phyloP scores from a whole-genome alignment of 139 green algal genomes.

The Pseudopediastrum boryanum region DNA sequence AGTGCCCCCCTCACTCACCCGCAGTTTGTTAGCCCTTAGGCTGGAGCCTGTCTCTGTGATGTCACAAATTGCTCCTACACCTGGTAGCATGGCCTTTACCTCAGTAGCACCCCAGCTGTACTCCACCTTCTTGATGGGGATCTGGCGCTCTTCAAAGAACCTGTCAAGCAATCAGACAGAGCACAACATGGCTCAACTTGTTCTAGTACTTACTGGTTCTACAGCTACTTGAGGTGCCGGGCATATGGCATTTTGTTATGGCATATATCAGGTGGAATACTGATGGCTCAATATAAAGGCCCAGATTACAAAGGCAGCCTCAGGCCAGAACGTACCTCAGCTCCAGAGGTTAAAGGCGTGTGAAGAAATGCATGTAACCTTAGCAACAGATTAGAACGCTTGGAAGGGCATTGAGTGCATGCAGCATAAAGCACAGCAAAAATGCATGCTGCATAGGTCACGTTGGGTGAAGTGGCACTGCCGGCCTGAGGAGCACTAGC shows the following conservation, averaged over 20 bases:
- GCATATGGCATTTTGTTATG: neutral
- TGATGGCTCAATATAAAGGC: neutral
- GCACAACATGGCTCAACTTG: too few species aligned
- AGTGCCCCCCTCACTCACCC: neutral
- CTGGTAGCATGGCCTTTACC: constrained; percentile 49
- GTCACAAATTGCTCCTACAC: constrained; percentile 48
- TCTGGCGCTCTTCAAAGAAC: constrained; percentile 48
- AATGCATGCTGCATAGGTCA: too few species aligned
- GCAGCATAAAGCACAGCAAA: too few species aligned
- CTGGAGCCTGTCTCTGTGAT: constrained; percentile 51
- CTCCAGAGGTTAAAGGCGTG: neutral
- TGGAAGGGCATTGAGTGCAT: too few species aligned
- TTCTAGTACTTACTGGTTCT: too few species aligned
- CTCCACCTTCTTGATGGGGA: constrained; percentile 49
- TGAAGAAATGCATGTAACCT: too few species aligned
- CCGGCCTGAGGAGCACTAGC: too few species aligned
- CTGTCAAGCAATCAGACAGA: neutral
- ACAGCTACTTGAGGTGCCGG: neutral
- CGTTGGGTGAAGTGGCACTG: too few species aligned
- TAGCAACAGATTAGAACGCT: too few species aligned
- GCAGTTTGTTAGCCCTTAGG: constrained; percentile 49
- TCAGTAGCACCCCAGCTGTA: constrained; percentile 52
- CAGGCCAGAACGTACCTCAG: neutral
- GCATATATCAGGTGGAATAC: neutral
- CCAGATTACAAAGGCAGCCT: neutral